Base-by-base conservation (phyloP, 768 basidiomycete species). In the Tephrocybe sp. region DNA sequence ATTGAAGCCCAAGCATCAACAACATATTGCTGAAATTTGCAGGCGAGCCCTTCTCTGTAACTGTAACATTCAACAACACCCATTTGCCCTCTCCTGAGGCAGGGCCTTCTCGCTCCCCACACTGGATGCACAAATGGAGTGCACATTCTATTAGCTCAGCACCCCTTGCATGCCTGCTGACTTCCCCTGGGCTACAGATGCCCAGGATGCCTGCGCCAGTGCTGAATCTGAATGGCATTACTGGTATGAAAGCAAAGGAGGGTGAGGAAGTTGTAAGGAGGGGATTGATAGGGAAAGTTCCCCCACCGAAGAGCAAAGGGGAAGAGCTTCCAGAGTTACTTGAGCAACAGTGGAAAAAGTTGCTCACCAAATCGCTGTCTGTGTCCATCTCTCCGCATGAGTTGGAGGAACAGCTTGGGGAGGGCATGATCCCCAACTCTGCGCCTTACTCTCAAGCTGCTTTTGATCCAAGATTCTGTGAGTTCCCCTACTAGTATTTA, bases 41-140 rank as follows among this genome's bases (percentile, higher is more conserved):
- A 0, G 95, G 95, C 49, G 95, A 98, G 67, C 73, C 80, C 0
- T 92, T 96, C 68, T 75, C 84, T 2, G 91, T 90, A 11, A 87
- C 83, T 3, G 84, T 98, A 56, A 87, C 89, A 0, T 92, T 97
- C 67, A 86, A 88, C 42, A 97, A 96, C 64, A 86, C 84, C 3
- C 82, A 82, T 22, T 75, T 83, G 0, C 75, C 82, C n/a, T n/a
- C n/a, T 4, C 16, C 12, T 5, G 72, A 73, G 19, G 60, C 68
- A 24, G 70, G 67, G 11, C 71, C 68, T 36, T 64, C 67, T 16
- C 62, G 56, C 0, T 25, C 24, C 2, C 16, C 35, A 52, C 58
- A 58, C 42, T 63, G 65, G 53, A 58, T 74, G 0, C 88, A 92
- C 62, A 86, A 77, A 62, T 82, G 89, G 7, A 81, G 81, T 8